Percentiles rank a stretch among this genome's conserved stretches.
Conservation (phyloP, 345 rosid species). For the Linum trigynum region DNA sequence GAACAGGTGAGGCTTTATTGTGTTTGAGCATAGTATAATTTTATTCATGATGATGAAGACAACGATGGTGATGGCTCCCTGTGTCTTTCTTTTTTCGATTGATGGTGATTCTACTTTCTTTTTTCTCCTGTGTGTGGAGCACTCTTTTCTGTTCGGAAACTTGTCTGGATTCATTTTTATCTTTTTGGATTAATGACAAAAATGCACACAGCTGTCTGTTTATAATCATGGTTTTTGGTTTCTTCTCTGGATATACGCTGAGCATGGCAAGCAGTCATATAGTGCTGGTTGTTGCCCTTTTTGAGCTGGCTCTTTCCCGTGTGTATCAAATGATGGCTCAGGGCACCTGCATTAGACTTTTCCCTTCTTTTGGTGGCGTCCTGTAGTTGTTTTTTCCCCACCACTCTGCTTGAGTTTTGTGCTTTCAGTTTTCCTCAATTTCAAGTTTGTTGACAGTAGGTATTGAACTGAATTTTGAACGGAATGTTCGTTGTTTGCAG, state of each 20-base stretch:
- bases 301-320: constrained; percentile 9
- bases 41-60: constrained; percentile 1
- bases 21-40: background rate
- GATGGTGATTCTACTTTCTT: background rate
- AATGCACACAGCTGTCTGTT: constrained; percentile 14
- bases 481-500: constrained; percentile 20
- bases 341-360: constrained; percentile 19
- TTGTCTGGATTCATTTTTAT: constrained; percentile 6
- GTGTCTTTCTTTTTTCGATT: constrained; percentile 6
- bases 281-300: background rate
- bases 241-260: constrained; percentile 4
- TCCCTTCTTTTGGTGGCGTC: background rate
- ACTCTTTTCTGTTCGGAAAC: background rate
- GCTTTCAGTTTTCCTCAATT: constrained; percentile 1
- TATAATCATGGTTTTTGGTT: constrained; percentile 12
- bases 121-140: background rate
- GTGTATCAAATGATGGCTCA: constrained; percentile 13
- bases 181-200: constrained; percentile 12
- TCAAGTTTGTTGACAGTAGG: background rate
- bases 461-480: constrained; percentile 3
- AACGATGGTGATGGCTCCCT: background rate
- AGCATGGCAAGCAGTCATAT: background rate
- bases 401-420: background rate
- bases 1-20: constrained; percentile 66
- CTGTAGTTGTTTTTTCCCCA: background rate